Conservation (phyloP, 305 asterid genomes). For the Solanum aculeatissimum region DNA sequence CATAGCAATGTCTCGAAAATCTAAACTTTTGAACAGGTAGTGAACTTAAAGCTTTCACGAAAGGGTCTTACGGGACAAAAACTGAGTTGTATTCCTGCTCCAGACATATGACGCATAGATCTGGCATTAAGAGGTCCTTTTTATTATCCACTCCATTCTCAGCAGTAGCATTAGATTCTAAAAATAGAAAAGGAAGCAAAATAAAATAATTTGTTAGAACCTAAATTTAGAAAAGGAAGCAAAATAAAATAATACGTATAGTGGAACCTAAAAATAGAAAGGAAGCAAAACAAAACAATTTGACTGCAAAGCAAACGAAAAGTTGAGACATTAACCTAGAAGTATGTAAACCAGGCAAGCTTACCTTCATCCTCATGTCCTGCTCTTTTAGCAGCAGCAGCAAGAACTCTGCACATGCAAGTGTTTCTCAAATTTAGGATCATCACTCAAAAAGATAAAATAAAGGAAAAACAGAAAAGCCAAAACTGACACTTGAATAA, state of each 20-base stretch:
- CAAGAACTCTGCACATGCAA: conserved; percentile 64
- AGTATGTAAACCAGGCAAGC: not conserved
- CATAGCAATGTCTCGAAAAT: not conserved
- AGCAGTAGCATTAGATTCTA: conserved; percentile 40
- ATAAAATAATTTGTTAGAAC: not conserved
- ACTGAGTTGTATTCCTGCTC: conserved; percentile 96
- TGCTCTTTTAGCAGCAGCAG: conserved; percentile 80
- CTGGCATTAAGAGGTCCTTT: conserved; percentile 59
- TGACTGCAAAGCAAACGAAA: not conserved
- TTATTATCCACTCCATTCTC: conserved; percentile 48
- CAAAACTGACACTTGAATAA: not conserved
- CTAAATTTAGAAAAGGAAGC: not conserved
- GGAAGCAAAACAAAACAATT: not conserved
- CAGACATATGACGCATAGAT: conserved; percentile 90
- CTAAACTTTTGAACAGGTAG: not conserved
- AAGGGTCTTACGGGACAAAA: conserved; percentile 80
- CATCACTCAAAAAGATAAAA: not conserved
- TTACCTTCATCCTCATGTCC: conserved; percentile 69
- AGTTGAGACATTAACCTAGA: not conserved
- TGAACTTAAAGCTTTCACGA: not conserved
- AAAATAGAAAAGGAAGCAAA: conserved; percentile 1
- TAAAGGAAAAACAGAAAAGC: not conserved
- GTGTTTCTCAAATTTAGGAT: not conserved
- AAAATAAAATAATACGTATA: not conserved
- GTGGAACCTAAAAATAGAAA: no score